A percentile compares a stretch with the other conserved stretches of the same genome.
Conservation (phyloP, 768 basidiomycete genomes). For the Boletus coccyginus region DNA sequence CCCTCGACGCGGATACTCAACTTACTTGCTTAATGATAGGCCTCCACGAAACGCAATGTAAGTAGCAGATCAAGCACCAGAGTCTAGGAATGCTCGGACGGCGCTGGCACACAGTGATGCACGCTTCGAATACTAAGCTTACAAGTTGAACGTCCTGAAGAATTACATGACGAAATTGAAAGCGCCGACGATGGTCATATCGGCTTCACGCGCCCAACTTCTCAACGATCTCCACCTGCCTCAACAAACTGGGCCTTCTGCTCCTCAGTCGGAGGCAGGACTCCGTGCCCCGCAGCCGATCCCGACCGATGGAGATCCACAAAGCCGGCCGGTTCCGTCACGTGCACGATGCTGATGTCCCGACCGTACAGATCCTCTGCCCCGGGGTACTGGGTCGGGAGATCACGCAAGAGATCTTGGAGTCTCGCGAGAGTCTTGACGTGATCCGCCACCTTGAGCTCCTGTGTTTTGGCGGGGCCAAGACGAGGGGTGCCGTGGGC, state of each 20-base stretch:
- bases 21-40: too few relatives aligned
- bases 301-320: slow-evolving; percentile 36
- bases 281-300: slow-evolving; percentile 50
- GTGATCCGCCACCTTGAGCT: slow-evolving; percentile 36
- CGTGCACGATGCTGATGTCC: slow-evolving; percentile 63
- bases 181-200: not conserved
- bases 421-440: slow-evolving; percentile 35
- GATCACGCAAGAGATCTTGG: slow-evolving; percentile 55
- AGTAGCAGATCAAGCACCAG: too few relatives aligned
- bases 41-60: too few relatives aligned
- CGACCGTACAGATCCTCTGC: slow-evolving; percentile 72
- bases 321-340: slow-evolving; percentile 13
- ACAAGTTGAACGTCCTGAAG: not conserved
- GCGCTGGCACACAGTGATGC: too few relatives aligned
- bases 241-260: slow-evolving; percentile 66
- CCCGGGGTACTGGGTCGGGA: slow-evolving; percentile 38
- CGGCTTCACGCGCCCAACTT: slow-evolving; percentile 32
- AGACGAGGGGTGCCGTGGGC: slow-evolving; percentile 44
- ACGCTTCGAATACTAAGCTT: not conserved
- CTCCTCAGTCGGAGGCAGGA: slow-evolving; percentile 50
- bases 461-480: slow-evolving; percentile 45
- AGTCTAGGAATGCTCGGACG: too few relatives aligned
- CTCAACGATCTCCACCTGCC: slow-evolving; percentile 66
- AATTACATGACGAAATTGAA: not conserved
- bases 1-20: too few relatives aligned